These are phyloP conservation scores for Colletotrichum sp. DNA, from an alignment of 2,329 filamentous ascomycete genomes.

Conservation along the genomic window DNA sequence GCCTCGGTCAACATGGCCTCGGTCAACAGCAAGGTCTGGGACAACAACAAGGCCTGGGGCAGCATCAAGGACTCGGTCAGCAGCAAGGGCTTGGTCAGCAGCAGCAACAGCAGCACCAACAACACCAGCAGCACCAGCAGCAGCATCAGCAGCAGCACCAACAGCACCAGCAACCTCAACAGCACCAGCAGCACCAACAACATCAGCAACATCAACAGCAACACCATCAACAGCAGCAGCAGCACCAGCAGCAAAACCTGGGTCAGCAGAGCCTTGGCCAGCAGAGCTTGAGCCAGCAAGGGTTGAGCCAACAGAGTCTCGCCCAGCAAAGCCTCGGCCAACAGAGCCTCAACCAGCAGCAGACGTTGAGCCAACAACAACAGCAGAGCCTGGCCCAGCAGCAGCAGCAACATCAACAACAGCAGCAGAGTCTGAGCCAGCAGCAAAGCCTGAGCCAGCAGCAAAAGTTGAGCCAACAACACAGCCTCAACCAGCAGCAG, in stretches of 20 bases:
- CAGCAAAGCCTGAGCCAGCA: slow-evolving; percentile 35
- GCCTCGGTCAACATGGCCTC: slow-evolving; percentile 3
- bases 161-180: slow-evolving; percentile 29
- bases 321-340: slow-evolving; percentile 31
- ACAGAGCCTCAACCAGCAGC: slow-evolving; percentile 35
- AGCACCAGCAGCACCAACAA: slow-evolving; percentile 34
- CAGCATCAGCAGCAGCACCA: slow-evolving; percentile 26
- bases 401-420: slow-evolving; percentile 34
- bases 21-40: slow-evolving; percentile 2
- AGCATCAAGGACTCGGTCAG: slow-evolving; percentile 10
- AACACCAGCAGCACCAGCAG: slow-evolving; percentile 31
- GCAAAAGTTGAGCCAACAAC: slow-evolving; percentile 33
- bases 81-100: slow-evolving; percentile 6
- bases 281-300: slow-evolving; percentile 34
- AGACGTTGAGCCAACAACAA: slow-evolving; percentile 32
- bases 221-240: slow-evolving; percentile 28
- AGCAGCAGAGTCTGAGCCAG: slow-evolving; percentile 34
- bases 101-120: slow-evolving; percentile 31
- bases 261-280: slow-evolving; percentile 28
- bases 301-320: slow-evolving; percentile 30
- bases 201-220: slow-evolving; percentile 32
- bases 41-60: slow-evolving; percentile 12
- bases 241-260: slow-evolving; percentile 23
- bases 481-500: slow-evolving; percentile 32
- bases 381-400: slow-evolving; percentile 27